phyloP scores from a whole-genome alignment of 2,329 filamentous ascomycete species.

The Fusarium caatingaense region DNA sequence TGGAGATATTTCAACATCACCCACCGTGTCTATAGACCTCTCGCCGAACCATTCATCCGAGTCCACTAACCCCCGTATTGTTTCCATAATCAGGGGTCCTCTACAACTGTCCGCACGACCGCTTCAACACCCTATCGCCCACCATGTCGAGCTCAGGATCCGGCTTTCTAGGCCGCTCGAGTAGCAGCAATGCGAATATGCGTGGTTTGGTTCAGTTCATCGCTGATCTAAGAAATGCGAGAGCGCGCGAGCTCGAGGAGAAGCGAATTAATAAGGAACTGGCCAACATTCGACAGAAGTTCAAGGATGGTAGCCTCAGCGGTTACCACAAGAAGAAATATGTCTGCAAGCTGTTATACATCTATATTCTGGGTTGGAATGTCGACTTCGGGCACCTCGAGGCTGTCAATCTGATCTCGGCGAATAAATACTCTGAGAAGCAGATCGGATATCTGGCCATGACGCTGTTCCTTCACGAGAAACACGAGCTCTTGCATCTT shows the following conservation, averaged over 20 bases:
- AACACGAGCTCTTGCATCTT: slow-evolving; percentile 93
- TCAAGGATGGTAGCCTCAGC: slow-evolving; percentile 92
- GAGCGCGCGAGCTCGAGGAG: slow-evolving; percentile 95
- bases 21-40: slow-evolving; percentile 9
- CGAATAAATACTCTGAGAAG: slow-evolving; percentile 98
- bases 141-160: slow-evolving; percentile 67
- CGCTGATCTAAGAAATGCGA: slow-evolving; percentile 92
- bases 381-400: slow-evolving; percentile 99
- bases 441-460: slow-evolving; percentile 99
- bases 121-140: slow-evolving; percentile 32
- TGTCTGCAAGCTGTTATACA: slow-evolving; percentile 99
- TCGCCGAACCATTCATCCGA: slow-evolving; percentile 23
- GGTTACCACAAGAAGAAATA: slow-evolving; percentile 99
- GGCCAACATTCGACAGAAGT: slow-evolving; percentile 98
- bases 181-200: slow-evolving; percentile 74
- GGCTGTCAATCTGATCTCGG: slow-evolving; percentile 96
- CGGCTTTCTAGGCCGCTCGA: slow-evolving; percentile 75
- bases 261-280: slow-evolving; percentile 99
- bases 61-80: slow-evolving; percentile 21
- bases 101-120: slow-evolving; percentile 32
- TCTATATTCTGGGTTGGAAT: slow-evolving; percentile 98
- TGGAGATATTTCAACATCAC: slow-evolving; percentile 33
- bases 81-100: slow-evolving; percentile 42
- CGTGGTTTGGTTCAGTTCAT: slow-evolving; percentile 97
- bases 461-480: slow-evolving; percentile 95